These are phyloP conservation scores for Yarrowia divulgata DNA, from an alignment of 805 yeast species.

Conservation along the genomic window DNA sequence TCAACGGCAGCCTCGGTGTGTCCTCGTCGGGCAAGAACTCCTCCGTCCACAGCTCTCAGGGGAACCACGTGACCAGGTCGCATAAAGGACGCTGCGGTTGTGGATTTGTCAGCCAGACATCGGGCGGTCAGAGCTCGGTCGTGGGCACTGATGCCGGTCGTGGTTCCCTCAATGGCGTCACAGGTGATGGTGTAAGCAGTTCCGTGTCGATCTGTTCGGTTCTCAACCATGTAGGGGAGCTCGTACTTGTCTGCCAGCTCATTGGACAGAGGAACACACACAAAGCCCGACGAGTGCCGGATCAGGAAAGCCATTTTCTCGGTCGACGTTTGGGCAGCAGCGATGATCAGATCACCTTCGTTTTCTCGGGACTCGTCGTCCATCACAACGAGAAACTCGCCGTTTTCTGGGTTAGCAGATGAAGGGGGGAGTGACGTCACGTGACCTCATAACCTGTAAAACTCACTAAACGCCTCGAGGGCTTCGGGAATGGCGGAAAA, in stretches of 20 bases:
- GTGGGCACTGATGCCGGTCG: constrained; percentile 95
- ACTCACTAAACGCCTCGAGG: constrained; percentile 67
- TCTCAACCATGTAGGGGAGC: constrained; percentile 76
- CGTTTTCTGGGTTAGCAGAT: constrained; percentile 55
- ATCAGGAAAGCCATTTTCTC: constrained; percentile 94
- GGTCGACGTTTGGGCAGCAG: constrained; percentile 82
- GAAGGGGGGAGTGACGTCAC: constrained; percentile 19
- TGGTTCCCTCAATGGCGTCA: constrained; percentile 85
- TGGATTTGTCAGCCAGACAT: constrained; percentile 66
- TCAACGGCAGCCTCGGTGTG: constrained; percentile 98
- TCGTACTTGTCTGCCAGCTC: constrained; percentile 80
- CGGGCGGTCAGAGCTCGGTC: constrained; percentile 88
- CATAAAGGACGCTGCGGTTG: constrained; percentile 70
- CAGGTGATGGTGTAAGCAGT: constrained; percentile 96
- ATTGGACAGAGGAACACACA: constrained; percentile 86
- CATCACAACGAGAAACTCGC: constrained; percentile 91
- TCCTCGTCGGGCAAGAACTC: constrained; percentile 82
- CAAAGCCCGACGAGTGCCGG: constrained; percentile 76
- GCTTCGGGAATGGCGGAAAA: constrained; percentile 74
- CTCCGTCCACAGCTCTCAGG: constrained; percentile 85
- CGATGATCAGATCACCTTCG: constrained; percentile 94
- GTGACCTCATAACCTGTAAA: constrained; percentile 1
- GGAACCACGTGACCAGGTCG: constrained; percentile 97
- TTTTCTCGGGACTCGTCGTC: constrained; percentile 96
- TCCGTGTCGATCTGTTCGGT: constrained; percentile 82